Evolutionary conservation across 1,284 basidiomycete genomes (phyloP).

Genomic region (Austroboletus niveus): DNA sequence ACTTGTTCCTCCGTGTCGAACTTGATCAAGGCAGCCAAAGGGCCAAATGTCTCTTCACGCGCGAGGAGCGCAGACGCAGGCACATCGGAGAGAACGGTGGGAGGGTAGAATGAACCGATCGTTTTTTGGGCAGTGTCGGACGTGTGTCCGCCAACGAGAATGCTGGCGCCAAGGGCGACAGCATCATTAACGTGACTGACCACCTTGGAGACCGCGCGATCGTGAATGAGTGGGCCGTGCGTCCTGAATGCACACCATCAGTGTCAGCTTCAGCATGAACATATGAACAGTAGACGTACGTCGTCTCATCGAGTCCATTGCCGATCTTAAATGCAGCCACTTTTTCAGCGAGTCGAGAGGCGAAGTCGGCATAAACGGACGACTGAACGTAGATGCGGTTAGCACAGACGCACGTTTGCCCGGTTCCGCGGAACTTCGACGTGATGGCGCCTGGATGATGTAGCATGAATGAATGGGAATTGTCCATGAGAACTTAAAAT

Average conservation of each 20-base stretch:
- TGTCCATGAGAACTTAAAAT: not conserved
- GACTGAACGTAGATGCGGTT: constrained; percentile 89
- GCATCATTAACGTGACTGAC: constrained; percentile 86
- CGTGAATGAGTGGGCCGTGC: constrained; percentile 93
- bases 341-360: constrained; percentile 75
- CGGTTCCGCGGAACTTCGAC: constrained; percentile 91
- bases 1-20: constrained; percentile 96
- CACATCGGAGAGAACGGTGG: constrained; percentile 91
- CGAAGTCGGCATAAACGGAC: constrained; percentile 83
- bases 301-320: constrained; percentile 79
- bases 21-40: constrained; percentile 72
- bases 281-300: constrained; percentile 45
- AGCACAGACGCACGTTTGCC: constrained; percentile 89
- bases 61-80: constrained; percentile 61
- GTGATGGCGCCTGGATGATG: constrained; percentile 62
- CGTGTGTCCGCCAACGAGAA: constrained; percentile 77
- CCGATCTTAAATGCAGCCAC: constrained; percentile 93
- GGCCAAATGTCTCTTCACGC: constrained; percentile 88
- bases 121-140: constrained; percentile 42
- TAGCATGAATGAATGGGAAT: not conserved
- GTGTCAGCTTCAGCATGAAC: not conserved
- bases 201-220: constrained; percentile 85
- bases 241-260: constrained; percentile 47
- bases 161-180: constrained; percentile 77
- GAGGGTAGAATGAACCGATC: constrained; percentile 72